Evolutionary conservation across 129 eudicot species (phyloP).

Genomic region (Chrysanthemum lavandulifolium): DNA sequence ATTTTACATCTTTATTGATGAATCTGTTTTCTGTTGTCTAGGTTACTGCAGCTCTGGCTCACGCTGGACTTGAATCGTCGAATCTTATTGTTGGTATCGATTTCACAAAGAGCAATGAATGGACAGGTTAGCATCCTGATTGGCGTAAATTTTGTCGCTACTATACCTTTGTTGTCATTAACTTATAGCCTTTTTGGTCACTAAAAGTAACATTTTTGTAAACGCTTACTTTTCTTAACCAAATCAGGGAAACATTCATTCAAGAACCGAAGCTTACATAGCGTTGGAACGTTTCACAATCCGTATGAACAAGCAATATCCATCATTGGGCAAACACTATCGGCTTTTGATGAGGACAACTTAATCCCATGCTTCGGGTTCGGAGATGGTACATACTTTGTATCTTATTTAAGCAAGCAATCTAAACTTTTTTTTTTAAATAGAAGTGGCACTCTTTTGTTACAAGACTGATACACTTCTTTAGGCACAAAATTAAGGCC

Average conservation of each 20-base stretch:
- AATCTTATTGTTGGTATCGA: constrained; percentile 79
- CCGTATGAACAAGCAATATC: constrained; percentile 85
- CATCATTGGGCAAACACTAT: constrained; percentile 62
- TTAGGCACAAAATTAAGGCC: no score
- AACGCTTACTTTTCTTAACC: background rate
- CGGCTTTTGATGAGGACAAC: constrained; percentile 78
- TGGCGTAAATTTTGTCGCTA: background rate
- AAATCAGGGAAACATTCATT: constrained; percentile 54
- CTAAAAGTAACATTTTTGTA: background rate
- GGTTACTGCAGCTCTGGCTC: constrained; percentile 68
- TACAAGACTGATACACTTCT: no score
- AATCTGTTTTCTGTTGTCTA: background rate
- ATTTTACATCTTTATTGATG: background rate
- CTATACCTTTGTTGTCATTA: background rate
- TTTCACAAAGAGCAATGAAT: constrained; percentile 82
- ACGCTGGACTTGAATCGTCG: constrained; percentile 77
- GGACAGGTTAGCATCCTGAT: constrained; percentile 50
- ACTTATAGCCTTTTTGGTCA: background rate
- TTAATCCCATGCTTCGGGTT: constrained; percentile 79
- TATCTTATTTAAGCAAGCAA: background rate
- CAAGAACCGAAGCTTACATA: constrained; percentile 57
- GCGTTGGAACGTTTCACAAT: constrained; percentile 45
- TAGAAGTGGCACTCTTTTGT: no score
- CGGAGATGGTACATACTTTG: constrained; percentile 58
- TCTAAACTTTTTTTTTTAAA: no score